phyloP scores from a whole-genome alignment of 192 early-diverging fungal genomes.

The Diversispora eburnea region DNA sequence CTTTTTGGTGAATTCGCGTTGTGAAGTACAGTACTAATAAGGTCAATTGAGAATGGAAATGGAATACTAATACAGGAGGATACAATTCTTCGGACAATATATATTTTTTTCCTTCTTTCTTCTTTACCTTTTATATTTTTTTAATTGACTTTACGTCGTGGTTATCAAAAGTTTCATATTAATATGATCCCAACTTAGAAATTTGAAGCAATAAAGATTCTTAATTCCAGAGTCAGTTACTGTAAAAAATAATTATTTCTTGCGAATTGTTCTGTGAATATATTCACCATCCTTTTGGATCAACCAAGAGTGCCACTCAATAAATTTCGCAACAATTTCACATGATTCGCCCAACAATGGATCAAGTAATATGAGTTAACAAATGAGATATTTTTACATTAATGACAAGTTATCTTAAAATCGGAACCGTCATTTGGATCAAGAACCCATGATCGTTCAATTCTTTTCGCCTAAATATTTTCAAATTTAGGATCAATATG shows the following conservation, averaged over 20 bases:
- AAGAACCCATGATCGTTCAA: background rate
- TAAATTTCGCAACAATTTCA: background rate
- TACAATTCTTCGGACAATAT: background rate
- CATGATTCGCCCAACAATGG: background rate
- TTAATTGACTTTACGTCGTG: background rate
- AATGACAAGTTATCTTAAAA: background rate
- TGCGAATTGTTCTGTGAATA: background rate
- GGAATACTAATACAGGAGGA: background rate
- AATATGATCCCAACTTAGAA: too few relatives aligned
- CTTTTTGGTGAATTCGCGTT: too few relatives aligned
- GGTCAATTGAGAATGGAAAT: background rate
- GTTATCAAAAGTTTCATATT: too few relatives aligned
- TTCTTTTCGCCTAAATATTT: background rate
- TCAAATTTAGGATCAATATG: background rate
- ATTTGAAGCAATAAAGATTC: background rate
- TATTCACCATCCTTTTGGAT: background rate
- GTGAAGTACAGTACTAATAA: too few relatives aligned
- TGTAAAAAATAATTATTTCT: background rate
- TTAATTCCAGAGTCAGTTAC: background rate
- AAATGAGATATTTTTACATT: background rate
- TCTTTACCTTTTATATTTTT: background rate
- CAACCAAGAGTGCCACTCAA: background rate
- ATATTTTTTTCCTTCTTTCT: background rate
- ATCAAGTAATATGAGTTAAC: background rate
- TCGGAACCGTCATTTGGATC: background rate